phyloP scores from a whole-genome alignment of 805 yeast species.

The Teunomyces funiuensis region DNA sequence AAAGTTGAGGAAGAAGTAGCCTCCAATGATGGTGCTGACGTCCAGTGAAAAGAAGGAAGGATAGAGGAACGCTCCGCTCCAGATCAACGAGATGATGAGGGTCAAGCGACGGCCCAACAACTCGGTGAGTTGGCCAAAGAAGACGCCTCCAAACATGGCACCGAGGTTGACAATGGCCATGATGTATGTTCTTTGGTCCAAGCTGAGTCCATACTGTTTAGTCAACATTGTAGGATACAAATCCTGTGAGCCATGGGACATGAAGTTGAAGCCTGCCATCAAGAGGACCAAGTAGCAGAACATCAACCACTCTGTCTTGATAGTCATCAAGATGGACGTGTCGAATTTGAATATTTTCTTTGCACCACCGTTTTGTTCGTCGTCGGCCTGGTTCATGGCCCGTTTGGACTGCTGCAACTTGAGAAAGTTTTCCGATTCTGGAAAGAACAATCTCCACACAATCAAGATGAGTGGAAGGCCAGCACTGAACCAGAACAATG shows the following conservation, averaged over 20 bases:
- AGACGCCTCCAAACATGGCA: slow-evolving; percentile 64
- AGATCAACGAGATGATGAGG: slow-evolving; percentile 47
- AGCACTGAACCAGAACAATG: slow-evolving; percentile 27
- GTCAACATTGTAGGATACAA: slow-evolving; percentile 63
- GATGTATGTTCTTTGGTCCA: slow-evolving; percentile 55
- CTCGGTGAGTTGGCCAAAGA: slow-evolving; percentile 59
- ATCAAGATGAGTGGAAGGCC: slow-evolving; percentile 24
- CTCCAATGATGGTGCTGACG: slow-evolving; percentile 44
- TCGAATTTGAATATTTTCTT: background rate
- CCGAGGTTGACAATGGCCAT: slow-evolving; percentile 66
- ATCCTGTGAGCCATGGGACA: slow-evolving; percentile 76
- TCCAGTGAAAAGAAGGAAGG: slow-evolving; percentile 34
- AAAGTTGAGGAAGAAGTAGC: slow-evolving; percentile 62
- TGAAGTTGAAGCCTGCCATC: slow-evolving; percentile 70
- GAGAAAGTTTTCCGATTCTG: slow-evolving; percentile 8
- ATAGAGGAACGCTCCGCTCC: slow-evolving; percentile 61
- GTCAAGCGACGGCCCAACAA: slow-evolving; percentile 61
- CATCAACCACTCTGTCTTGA: slow-evolving; percentile 30
- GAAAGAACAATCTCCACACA: slow-evolving; percentile 19
- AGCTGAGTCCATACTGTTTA: slow-evolving; percentile 47
- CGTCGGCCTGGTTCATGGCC: background rate
- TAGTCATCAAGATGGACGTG: slow-evolving; percentile 7
- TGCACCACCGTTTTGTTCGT: background rate
- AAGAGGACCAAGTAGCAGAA: slow-evolving; percentile 35
- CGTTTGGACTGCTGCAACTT: slow-evolving; percentile 3